Evolutionary conservation across 179 eudicot species (phyloP).

Genomic region (Drosera spatulata): DNA sequence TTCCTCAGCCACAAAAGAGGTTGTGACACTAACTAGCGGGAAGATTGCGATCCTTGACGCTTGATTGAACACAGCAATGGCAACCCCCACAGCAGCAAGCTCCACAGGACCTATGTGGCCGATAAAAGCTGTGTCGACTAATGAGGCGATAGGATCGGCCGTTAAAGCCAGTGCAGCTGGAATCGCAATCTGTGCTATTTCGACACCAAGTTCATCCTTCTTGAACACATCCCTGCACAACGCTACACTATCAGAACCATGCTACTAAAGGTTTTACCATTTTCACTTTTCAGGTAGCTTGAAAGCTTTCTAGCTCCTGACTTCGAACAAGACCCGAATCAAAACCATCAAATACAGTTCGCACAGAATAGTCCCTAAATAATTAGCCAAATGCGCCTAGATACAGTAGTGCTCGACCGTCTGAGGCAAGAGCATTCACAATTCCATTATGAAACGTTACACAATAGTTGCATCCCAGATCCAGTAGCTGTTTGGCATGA

Average conservation of each 20-base stretch:
- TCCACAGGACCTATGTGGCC: conserved; percentile 84
- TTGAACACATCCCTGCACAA: conserved; percentile 55
- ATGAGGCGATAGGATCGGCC: conserved; percentile 97
- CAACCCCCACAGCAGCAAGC: conserved; percentile 97
- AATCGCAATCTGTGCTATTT: conserved; percentile 71
- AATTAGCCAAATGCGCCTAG: too few relatives aligned
- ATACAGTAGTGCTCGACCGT: too few relatives aligned
- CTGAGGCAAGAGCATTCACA: too few relatives aligned
- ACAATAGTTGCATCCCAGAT: too few relatives aligned
- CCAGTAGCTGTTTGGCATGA: too few relatives aligned
- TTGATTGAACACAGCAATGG: conserved; percentile 96
- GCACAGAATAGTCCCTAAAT: too few relatives aligned
- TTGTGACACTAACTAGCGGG: conserved; percentile 89
- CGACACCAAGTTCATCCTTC: conserved; percentile 73
- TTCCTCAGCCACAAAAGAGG: conserved; percentile 91
- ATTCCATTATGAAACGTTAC: too few relatives aligned
- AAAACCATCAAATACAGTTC: too few relatives aligned
- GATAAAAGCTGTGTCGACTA: conserved; percentile 84
- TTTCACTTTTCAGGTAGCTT: too few relatives aligned
- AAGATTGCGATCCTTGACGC: conserved; percentile 81
- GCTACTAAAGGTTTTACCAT: too few relatives aligned
- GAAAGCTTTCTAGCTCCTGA: too few relatives aligned
- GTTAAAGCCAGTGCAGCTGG: conserved; percentile 97
- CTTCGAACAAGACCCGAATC: too few relatives aligned
- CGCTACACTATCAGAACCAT: neutral